Percentiles rank a stretch among this genome's conserved stretches.
phyloP scores from a whole-genome alignment of 139 green algal genomes.

The Chlorella vulgaris region DNA sequence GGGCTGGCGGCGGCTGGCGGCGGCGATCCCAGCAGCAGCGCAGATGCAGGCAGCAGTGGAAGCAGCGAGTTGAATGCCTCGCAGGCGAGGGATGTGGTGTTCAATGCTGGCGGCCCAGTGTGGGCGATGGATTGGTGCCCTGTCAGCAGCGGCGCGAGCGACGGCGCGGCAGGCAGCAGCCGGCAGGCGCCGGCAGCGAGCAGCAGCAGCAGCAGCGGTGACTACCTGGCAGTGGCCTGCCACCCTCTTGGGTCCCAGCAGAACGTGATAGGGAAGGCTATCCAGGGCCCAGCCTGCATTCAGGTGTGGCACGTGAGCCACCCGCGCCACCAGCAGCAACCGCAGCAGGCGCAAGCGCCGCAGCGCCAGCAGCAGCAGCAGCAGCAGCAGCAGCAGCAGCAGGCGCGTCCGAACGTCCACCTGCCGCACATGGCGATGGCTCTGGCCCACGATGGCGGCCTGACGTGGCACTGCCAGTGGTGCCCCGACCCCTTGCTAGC shows the following conservation, averaged over 20 bases:
- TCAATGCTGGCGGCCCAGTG: conserved; percentile 54
- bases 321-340: conserved; percentile 1
- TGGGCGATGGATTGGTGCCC: conserved; percentile 67
- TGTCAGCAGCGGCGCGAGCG: background rate
- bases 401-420: no score
- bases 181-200: background rate
- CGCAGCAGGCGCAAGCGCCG: background rate
- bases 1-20: background rate
- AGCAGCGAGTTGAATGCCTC: background rate
- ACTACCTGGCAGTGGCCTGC: conserved; percentile 53
- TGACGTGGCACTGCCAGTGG: conserved; percentile 63
- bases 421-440: conserved; percentile 36
- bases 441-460: conserved; percentile 56
- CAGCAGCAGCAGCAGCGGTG: background rate
- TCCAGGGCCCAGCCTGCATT: conserved; percentile 41
- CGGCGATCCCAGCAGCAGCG: background rate
- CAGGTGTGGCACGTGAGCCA: conserved; percentile 63
- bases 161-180: background rate
- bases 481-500: conserved; percentile 49
- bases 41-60: background rate
- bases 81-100: conserved; percentile 36
- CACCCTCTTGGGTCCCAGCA: conserved; percentile 35
- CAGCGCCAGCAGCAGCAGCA: background rate
- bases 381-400: background rate
- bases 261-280: conserved; percentile 34